Percentiles rank a stretch among this genome's conserved stretches.
These are phyloP conservation scores for Tulasnella sp. DNA, from an alignment of 768 basidiomycete species.

Conservation along the genomic window DNA sequence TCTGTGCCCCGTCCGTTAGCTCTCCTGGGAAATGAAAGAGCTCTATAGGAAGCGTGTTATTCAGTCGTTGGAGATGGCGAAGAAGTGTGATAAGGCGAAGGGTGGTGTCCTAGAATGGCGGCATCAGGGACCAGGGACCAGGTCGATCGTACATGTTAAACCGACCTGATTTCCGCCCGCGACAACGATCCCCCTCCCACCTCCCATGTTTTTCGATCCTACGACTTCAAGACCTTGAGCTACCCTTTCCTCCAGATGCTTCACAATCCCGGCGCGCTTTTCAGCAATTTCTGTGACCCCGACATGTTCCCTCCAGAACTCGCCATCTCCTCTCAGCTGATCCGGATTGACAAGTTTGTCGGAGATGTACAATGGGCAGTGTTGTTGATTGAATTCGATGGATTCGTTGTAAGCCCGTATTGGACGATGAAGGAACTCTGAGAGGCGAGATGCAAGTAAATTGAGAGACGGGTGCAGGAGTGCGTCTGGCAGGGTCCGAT, in stretches of 20 bases:
- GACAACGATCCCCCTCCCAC: constrained; percentile 29
- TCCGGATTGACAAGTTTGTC: constrained; percentile 26
- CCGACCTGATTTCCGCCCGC: constrained; percentile 32
- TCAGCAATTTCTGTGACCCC: constrained; percentile 21
- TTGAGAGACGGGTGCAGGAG: too few species aligned
- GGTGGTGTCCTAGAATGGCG: constrained; percentile 27
- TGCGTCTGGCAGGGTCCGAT: too few species aligned
- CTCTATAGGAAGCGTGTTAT: constrained; percentile 30
- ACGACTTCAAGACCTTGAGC: constrained; percentile 22
- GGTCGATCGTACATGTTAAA: not conserved
- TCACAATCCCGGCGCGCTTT: constrained; percentile 25
- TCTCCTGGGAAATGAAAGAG: constrained; percentile 33
- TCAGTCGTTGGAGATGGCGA: constrained; percentile 26
- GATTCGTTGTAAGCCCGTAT: too few species aligned
- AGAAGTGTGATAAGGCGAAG: constrained; percentile 28
- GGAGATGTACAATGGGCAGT: too few species aligned
- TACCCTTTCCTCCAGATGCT: constrained; percentile 23
- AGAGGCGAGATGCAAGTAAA: too few species aligned
- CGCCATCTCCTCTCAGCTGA: constrained; percentile 27
- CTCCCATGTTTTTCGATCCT: constrained; percentile 15
- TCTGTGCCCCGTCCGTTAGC: constrained; percentile 21
- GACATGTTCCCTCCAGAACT: constrained; percentile 26
- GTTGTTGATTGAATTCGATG: too few species aligned
- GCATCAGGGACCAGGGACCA: not conserved
- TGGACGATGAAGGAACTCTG: too few species aligned